Base-by-base conservation (phyloP, 805 yeast species). In the Blastobotrys chiropterorum region DNA sequence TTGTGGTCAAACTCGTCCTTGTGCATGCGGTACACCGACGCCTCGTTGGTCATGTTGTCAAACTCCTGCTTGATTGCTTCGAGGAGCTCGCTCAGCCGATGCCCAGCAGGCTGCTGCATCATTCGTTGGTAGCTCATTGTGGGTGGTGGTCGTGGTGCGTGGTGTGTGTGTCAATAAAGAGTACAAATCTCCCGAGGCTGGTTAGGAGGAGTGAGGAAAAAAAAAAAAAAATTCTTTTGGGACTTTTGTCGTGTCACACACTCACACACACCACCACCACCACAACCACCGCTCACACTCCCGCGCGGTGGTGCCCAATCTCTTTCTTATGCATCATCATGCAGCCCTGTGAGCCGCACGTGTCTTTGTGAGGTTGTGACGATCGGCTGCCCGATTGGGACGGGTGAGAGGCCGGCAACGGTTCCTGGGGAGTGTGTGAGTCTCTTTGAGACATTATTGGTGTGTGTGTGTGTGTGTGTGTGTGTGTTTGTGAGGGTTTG, bases 31-130 rank as follows among this genome's bases (percentile, higher is more conserved):
- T 83, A 87, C 57, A 81, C 79, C 48, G 90, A 79, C 14, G 97
- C 96, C 70, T 92, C 97, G 64, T 81, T 82, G 56, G 86, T 78
- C 48, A 90, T 85, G 58, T 79, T 80, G 62, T 88, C 92, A 61
- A 90, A 90, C 74, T 92, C 99, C 66, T 83, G 87, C 70, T 89
- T 87, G 65, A 92, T 83, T 42, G 95, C 96, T 47, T 92, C 97
- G 61, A 92, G 75, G 56, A 92, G 78, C 70, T 92, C 98, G 64
- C 82, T 80, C 64, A 87, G 65, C 48, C 73, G 71, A 21, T 60
- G 53, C 30, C 46, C 47, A 42, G 50, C 49, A 21, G 63, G 61
- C 34, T 26, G 34, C 46, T 66, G 65, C 41, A 62, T 61, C 53
- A 63, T 57, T 40, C 62, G 55, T 26, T 58, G 60, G 50, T 65